Base-by-base conservation (phyloP, 768 basidiomycete species). In the Suillus lakei region DNA sequence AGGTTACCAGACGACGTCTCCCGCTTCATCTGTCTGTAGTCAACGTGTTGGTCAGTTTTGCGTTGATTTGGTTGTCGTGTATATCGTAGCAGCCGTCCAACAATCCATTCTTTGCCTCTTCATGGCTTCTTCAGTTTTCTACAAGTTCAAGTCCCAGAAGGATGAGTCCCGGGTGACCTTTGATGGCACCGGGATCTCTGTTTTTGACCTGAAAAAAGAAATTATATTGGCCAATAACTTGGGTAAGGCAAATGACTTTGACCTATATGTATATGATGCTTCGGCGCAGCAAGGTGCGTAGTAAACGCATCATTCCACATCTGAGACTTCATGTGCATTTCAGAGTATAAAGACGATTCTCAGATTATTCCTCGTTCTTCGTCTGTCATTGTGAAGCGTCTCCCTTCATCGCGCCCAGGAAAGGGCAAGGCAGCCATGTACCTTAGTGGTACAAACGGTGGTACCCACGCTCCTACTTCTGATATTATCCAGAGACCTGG, bases 131-230 rank as follows among this genome's bases (percentile, higher is more conserved):
- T 95, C 94, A 80, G 95, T 98, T 77, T 98, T 95, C 82, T 98
- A 97, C 89, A 92, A 91, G 82, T 99, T 98, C 90, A 93, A 90
- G 78, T 95, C 95, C 70, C 91, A 94, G 77, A 93, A 86, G 82
- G 90, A 93, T 82, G 97, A 99, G 80, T 96, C 95, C 64, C 85
- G 95, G 76, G 90, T 99, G 78, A 91, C 94, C 62, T 98, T 99
- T 83, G 97, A 99, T 77, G 98, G 98, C 74, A 98, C 97, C 70
- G 95, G 95, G 68, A 99, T 99, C 75, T 96, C 96, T 74, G 95
- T 99, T 71, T 99, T 98, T 84, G 98, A 99, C 81, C 84, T 99
- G 79, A 99, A 99, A 83, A 93, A 91, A 84, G 98, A 99, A 81
- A 94, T 99, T 76, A 97, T 99, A 73, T 82, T 97, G 73, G 92